Base-by-base conservation (phyloP, 2,329 filamentous ascomycete species). In the Ophiostoma australiae region DNA sequence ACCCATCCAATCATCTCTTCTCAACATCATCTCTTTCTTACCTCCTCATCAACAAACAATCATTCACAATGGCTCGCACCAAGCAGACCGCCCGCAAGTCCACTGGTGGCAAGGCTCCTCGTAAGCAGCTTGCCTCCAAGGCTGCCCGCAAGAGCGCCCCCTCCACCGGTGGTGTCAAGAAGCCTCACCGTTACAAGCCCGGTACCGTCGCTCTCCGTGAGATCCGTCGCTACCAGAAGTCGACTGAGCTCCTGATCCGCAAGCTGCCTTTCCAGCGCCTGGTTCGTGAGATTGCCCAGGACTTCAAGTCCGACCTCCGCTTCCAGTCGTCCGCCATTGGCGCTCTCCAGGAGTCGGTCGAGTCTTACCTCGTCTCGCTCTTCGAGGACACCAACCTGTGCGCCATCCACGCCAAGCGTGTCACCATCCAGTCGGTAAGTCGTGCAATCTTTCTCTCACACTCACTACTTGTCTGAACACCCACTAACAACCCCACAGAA, bases 41-140 rank as follows among this genome's bases (percentile, higher is more conserved):
- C 44, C 20, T 69, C 15, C 61, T 31, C 58, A 61, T 33, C 58
- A 27, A 41, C 70, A 44, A 68, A 70, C 73, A 75, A 80, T 77
- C 79, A 78, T 73, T 78, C 77, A 81, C 78, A 83, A 89, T 89
- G 86, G 86, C 86, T 77, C 86, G 86, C 78, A 89, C 86, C 75
- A 89, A 89, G 86, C 86, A 89, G 80, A 89, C 86, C 78, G 87
- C 87, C 78, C 87, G 88, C 80, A 90, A 97, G 87, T 91, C 89
- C 82, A 91, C 89, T 78, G 89, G 89, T 89, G 89, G 89, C 86
- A 91, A 91, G 86, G 89, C 89, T 77, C 89, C 89, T 74, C 88
- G 89, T 84, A 99, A 99, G 92, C 94, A 97, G 89, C 93, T 98
- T 80, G 94, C 94, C 78, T 97, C 94, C 87, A 97, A 97, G 92